A percentile compares a stretch with the other conserved stretches of the same genome.
Evolutionary conservation across 1,284 basidiomycete species (phyloP).

Genomic region (Apiotrichum montevideense): DNA sequence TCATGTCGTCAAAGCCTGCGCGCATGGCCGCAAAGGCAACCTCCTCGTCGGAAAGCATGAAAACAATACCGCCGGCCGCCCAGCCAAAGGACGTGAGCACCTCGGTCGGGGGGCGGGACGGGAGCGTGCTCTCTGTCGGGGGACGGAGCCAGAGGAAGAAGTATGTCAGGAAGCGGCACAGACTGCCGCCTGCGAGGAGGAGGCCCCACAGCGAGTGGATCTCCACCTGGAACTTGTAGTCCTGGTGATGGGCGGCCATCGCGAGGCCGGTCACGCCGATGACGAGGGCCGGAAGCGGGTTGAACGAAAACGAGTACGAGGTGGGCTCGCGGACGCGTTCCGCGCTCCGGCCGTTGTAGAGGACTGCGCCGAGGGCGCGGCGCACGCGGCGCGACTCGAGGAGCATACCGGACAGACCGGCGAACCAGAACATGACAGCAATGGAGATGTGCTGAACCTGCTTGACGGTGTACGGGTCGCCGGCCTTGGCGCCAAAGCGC

Average conservation of each 20-base stretch:
- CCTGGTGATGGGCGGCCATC: slow-evolving; percentile 92
- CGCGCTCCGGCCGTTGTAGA: slow-evolving; percentile 13
- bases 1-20: slow-evolving; percentile 71
- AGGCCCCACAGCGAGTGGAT: slow-evolving; percentile 89
- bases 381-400: slow-evolving; percentile 73
- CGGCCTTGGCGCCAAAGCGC: slow-evolving; percentile 72
- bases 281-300: slow-evolving; percentile 88
- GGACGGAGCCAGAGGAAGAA: slow-evolving; percentile 83
- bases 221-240: slow-evolving; percentile 65
- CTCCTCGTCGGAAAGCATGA: slow-evolving; percentile 89
- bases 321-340: slow-evolving; percentile 55
- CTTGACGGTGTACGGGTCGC: slow-evolving; percentile 83
- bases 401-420: slow-evolving; percentile 80
- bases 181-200: slow-evolving; percentile 67
- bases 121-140: slow-evolving; percentile 59
- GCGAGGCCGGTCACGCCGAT: slow-evolving; percentile 90
- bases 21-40: slow-evolving; percentile 88
- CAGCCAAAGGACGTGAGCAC: slow-evolving; percentile 80
- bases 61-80: slow-evolving; percentile 75
- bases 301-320: slow-evolving; percentile 77
- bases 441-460: slow-evolving; percentile 94
- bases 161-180: slow-evolving; percentile 62
- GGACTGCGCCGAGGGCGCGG: slow-evolving; percentile 38
- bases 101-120: slow-evolving; percentile 91
- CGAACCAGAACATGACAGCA: slow-evolving; percentile 83